Base-by-base conservation (phyloP, 352 stramenopile genomes). In the Pythium volutum region DNA sequence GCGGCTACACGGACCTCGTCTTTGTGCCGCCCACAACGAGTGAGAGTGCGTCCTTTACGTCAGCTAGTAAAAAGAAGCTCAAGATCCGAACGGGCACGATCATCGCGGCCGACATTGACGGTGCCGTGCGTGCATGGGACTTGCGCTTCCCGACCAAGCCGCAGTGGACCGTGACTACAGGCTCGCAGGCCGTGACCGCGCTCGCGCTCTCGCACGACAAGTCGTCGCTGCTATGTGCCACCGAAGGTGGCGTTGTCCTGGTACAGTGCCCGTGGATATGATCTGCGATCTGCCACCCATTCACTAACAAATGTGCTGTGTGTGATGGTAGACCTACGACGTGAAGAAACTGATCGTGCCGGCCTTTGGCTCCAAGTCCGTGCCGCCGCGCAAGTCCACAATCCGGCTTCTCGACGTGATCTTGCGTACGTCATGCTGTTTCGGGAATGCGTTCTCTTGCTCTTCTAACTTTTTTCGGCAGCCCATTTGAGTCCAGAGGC, bases 1-100 rank as follows among this genome's bases (percentile, higher is more conserved):
- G 74, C 22, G 84, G 84, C 7, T 93, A 93, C 70, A 88, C 81
- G n/a, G 81, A 89, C 56, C 39, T 93, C n/a, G 39, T 91, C 18
- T 93, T 84, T 20, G 55, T 84, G 14, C 57, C 67, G 3, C 39
- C 39, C 16, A 4, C 41, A 22, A 31, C 36, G 2, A 23, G 31
- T 14, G 20, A 10, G 22, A 43, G 9, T 20, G 10, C 31, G 10
- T 36, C 31, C 31, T 36, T 11, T 11, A 36, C 31, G 31, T 36
- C 31, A 11, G 14, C 3, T 0, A 36, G 15, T 2, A 67, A 47
- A 10, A 42, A 38, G 38, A 57, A 58, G 42, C 12, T n/a, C 3
- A 68, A 67, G 20, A 23, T 47, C 25, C 46, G 55, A 12, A 62
- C 52, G 0, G 23, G 56, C 31, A 70, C 48, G 18, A 54, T 93